Evolutionary conservation across 2,329 filamentous ascomycete genomes (phyloP), one percentile per base, ranked within the genome.

Genomic region (Phialophora expanda): DNA sequence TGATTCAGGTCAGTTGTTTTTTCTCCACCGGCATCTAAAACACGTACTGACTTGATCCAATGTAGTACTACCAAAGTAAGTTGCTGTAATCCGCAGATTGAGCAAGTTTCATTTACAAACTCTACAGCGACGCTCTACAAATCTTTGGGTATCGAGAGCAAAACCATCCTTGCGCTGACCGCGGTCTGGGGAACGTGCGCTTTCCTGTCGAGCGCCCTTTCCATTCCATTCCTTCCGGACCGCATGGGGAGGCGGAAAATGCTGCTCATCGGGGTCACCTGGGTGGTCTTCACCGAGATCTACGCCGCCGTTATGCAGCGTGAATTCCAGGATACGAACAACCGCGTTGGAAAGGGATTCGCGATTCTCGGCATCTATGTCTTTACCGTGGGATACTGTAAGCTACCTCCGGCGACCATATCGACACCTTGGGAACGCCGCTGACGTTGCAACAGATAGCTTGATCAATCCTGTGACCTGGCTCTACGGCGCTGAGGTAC

Each of bases 121-220:
- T 78, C 79, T 44, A 32, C 75, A 65, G 92, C 87, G 74, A 92
- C 94, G 73, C 78, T 90, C 54, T 89, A 90, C 78, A 86, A 89
- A 65, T 87, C 86, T 1, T 79, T 86, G 60, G 87, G 86, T 44
- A 80, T 68, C 12, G 77, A 79, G 71, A 64, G 66, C 51, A 61
- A 73, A 2, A 78, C 81, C 12, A 79, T 84, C 72, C 80, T 78
- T 64, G 87, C 90, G 57, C 88, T 93, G 84, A 92, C 96, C 70
- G 87, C 91, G 67, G 94, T 96, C 82, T 94, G 94, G 76, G 90
- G 89, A 81, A 89, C 96, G 82, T 94, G 93, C 85, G 93, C 96
- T 83, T 92, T 92, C 85, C 93, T 90, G 85, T 96, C 96, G 6
- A 87, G 86, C 65, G 72, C 73, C 32, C 70, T 86, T 41, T 84